These are phyloP conservation scores for Nemania sp. DNA, from an alignment of 2,329 filamentous ascomycete species.

Conservation along the genomic window DNA sequence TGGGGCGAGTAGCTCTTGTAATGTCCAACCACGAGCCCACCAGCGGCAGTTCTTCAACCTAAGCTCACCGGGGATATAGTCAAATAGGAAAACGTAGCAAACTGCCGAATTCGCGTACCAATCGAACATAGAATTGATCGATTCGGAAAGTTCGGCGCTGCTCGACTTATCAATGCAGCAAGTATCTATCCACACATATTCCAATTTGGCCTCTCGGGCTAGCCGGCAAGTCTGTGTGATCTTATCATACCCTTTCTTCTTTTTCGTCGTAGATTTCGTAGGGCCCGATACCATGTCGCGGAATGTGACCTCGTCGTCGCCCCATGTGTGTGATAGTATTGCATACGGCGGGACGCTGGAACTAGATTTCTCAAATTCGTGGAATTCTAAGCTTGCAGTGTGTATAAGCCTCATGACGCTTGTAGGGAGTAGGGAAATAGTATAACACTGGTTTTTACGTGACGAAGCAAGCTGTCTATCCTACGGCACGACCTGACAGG, in stretches of 20 bases:
- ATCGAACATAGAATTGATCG: conserved; percentile 43
- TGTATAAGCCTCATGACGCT: conserved; percentile 40
- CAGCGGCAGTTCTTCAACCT: conserved; percentile 37
- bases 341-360: conserved; percentile 39
- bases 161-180: conserved; percentile 45
- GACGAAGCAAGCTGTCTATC: no score
- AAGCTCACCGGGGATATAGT: conserved; percentile 31
- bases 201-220: conserved; percentile 29
- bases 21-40: conserved; percentile 43
- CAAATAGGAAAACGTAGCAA: conserved; percentile 40
- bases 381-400: conserved; percentile 34
- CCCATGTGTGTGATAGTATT: conserved; percentile 42
- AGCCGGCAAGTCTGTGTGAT: conserved; percentile 37
- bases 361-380: conserved; percentile 37
- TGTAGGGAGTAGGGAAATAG: no score
- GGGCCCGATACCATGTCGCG: conserved; percentile 35
- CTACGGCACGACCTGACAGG: no score
- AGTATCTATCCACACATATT: conserved; percentile 43
- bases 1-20: conserved; percentile 44
- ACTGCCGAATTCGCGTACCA: conserved; percentile 40
- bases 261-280: not conserved
- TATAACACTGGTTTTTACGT: not conserved
- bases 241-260: conserved; percentile 35
- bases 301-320: conserved; percentile 37
- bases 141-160: conserved; percentile 42